Conservation (phyloP, 257 asterid genomes). For the Rhazya stricta region DNA sequence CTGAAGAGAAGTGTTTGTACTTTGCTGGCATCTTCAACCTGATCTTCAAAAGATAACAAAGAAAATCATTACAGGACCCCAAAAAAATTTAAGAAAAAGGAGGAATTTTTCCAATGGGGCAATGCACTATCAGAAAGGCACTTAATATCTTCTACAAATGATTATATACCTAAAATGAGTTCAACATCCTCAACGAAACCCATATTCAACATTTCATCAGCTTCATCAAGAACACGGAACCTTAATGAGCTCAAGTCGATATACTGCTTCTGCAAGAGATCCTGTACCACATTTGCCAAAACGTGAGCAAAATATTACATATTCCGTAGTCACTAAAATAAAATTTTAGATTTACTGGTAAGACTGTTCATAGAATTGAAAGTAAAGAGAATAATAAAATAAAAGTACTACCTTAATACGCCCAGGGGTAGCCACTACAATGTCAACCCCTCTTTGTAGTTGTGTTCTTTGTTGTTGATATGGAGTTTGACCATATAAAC, state of each 20-base stretch:
- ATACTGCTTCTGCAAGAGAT: constrained; percentile 76
- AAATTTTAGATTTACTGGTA: neutral
- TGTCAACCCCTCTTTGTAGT: constrained; percentile 81
- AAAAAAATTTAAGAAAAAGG: neutral
- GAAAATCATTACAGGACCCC: neutral
- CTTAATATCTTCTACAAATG: neutral
- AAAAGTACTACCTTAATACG: constrained; percentile 67
- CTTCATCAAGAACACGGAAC: constrained; percentile 97
- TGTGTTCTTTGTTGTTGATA: constrained; percentile 49
- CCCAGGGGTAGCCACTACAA: constrained; percentile 89
- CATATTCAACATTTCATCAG: constrained; percentile 99
- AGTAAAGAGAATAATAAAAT: neutral
- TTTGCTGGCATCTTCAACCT: constrained; percentile 73
- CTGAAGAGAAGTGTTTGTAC: constrained; percentile 97
- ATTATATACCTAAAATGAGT: constrained; percentile 70
- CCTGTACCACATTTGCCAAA: constrained; percentile 41
- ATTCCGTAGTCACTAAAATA: neutral
- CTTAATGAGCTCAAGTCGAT: constrained; percentile 65
- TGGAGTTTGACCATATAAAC: constrained; percentile 85
- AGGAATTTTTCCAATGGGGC: neutral
- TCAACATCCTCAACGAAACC: constrained; percentile 99
- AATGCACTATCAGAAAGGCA: neutral
- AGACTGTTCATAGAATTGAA: neutral
- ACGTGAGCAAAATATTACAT: neutral
- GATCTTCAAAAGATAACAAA: constrained; percentile 39